Evolutionary conservation across 306 rosid species (phyloP).

Genomic region (Parietaria judaica): DNA sequence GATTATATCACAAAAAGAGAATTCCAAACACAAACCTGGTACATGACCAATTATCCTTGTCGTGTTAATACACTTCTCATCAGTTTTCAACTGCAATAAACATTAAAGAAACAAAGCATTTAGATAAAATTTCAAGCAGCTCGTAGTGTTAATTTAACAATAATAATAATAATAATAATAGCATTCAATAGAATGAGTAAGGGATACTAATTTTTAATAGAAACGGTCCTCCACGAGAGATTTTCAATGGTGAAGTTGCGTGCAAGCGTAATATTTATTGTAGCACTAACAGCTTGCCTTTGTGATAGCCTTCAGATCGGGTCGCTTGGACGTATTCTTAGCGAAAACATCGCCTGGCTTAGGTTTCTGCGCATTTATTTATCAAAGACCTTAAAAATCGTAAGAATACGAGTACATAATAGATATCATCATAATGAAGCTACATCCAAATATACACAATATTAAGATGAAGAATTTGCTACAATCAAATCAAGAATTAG

Average conservation of each 20-base stretch:
- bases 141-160: too few species aligned
- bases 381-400: neutral
- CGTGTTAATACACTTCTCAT: slow-evolving; percentile 15
- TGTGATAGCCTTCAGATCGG: slow-evolving; percentile 31
- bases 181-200: neutral
- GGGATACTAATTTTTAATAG: too few species aligned
- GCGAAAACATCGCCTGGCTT: slow-evolving; percentile 7
- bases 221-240: too few species aligned
- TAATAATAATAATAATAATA: neutral
- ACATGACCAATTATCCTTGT: slow-evolving; percentile 21
- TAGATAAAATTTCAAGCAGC: too few species aligned
- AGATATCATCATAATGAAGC: too few species aligned
- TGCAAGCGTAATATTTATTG: neutral
- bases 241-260: too few species aligned
- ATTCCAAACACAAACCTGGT: slow-evolving; percentile 20
- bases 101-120: neutral
- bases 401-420: too few species aligned
- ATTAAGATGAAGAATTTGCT: neutral
- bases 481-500: neutral
- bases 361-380: slow-evolving; percentile 18
- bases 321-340: slow-evolving; percentile 25
- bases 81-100: slow-evolving; percentile 21
- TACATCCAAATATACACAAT: neutral
- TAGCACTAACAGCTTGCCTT: slow-evolving; percentile 27
- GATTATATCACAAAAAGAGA: neutral